Evolutionary conservation across 345 rosid genomes (phyloP).

Genomic region (Psidium guajava): DNA sequence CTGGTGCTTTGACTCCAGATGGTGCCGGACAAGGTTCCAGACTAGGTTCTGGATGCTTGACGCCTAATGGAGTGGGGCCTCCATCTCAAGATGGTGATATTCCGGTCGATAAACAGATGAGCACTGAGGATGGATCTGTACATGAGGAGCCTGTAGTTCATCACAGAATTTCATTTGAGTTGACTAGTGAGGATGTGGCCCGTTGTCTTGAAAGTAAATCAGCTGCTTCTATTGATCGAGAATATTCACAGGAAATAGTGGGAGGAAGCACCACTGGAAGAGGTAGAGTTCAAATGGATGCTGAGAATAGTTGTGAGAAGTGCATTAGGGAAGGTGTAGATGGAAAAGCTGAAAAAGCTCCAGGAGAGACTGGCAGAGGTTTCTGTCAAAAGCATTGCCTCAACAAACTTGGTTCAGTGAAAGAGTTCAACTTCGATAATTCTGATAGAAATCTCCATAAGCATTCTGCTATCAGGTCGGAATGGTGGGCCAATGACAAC

Average conservation of each 20-base stretch:
- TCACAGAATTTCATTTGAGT: slow-evolving; percentile 87
- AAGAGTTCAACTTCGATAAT: slow-evolving; percentile 83
- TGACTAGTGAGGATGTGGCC: slow-evolving; percentile 93
- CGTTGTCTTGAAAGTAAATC: slow-evolving; percentile 69
- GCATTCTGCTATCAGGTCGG: slow-evolving; percentile 37
- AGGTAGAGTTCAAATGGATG: background rate
- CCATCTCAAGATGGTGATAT: slow-evolving; percentile 21
- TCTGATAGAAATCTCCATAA: slow-evolving; percentile 36
- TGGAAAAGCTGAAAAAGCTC: slow-evolving; percentile 1
- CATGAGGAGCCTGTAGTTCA: slow-evolving; percentile 23
- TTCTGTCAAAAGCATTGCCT: slow-evolving; percentile 40
- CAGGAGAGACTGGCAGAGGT: slow-evolving; percentile 13
- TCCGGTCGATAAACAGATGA: slow-evolving; percentile 21
- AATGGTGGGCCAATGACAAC: slow-evolving; percentile 84
- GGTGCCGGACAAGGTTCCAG: slow-evolving; percentile 47
- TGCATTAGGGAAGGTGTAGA: slow-evolving; percentile 11
- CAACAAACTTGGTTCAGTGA: slow-evolving; percentile 58
- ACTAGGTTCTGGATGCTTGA: slow-evolving; percentile 60
- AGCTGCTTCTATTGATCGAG: slow-evolving; percentile 8
- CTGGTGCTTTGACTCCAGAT: slow-evolving; percentile 75
- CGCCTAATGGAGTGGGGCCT: slow-evolving; percentile 49
- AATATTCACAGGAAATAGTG: slow-evolving; percentile 9
- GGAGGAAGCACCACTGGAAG: background rate
- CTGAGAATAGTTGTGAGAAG: slow-evolving; percentile 6
- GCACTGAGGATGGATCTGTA: slow-evolving; percentile 34